Conservation (phyloP, 371 early-diverging fungal species). For the Zopfochytrium polystomum region DNA sequence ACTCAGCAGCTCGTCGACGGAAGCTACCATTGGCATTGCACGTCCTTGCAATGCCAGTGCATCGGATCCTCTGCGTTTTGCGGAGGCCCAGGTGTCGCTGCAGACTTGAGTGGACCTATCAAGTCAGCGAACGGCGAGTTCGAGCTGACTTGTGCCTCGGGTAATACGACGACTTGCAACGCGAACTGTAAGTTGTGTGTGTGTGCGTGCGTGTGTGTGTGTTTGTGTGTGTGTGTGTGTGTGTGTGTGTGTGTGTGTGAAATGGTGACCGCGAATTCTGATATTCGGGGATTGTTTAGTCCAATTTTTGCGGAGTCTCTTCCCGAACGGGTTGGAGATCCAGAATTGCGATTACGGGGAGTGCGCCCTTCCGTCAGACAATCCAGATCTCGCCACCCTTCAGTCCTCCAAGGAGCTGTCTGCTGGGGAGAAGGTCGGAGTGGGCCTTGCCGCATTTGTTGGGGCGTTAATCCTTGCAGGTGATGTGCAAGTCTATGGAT, state of each 20-base stretch:
- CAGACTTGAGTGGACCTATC: slow-evolving; percentile 29
- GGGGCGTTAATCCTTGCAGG: slow-evolving; percentile 2
- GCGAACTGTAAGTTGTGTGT: slow-evolving; percentile 38
- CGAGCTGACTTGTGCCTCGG: slow-evolving; percentile 49
- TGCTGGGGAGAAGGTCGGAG: slow-evolving; percentile 37
- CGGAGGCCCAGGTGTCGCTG: slow-evolving; percentile 53
- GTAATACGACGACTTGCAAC: slow-evolving; percentile 24
- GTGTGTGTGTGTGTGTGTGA: too few species aligned
- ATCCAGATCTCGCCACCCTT: slow-evolving; percentile 14
- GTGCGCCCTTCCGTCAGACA: slow-evolving; percentile 20
- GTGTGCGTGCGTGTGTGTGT: neutral
- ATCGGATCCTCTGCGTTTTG: slow-evolving; percentile 56
- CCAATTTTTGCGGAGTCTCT: slow-evolving; percentile 51
- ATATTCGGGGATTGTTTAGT: slow-evolving; percentile 27
- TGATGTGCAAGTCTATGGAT: neutral
- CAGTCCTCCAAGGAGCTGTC: neutral
- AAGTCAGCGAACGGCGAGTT: slow-evolving; percentile 50
- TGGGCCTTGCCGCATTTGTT: too few species aligned
- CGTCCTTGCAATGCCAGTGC: slow-evolving; percentile 52
- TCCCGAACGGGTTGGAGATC: slow-evolving; percentile 58
- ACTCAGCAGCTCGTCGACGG: slow-evolving; percentile 45
- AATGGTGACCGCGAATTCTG: slow-evolving; percentile 27
- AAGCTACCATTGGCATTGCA: slow-evolving; percentile 36
- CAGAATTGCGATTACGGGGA: slow-evolving; percentile 15
- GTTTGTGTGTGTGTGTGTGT: too few species aligned